Evolutionary conservation across 2,329 filamentous ascomycete species (phyloP).

Genomic region (Daldinia sp.): DNA sequence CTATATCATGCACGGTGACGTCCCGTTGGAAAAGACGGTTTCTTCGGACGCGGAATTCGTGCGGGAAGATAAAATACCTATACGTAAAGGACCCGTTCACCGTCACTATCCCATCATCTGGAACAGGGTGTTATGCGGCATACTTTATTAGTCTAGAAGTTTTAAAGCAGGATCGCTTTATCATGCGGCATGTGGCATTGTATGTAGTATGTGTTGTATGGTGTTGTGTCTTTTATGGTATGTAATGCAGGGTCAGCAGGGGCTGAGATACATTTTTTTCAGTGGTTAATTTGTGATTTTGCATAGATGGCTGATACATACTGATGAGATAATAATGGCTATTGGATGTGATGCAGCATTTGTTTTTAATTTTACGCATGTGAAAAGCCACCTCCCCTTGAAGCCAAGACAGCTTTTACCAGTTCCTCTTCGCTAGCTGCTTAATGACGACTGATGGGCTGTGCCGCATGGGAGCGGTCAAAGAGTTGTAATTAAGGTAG

Average conservation of each 20-base stretch:
- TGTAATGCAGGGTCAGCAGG: slow-evolving; percentile 2
- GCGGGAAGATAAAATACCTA: slow-evolving; percentile 1
- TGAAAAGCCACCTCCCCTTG: slow-evolving; percentile 26
- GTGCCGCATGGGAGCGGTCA: slow-evolving; percentile 14
- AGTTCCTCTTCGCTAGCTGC: slow-evolving; percentile 19
- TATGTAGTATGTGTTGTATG: not conserved
- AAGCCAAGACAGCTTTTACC: slow-evolving; percentile 24
- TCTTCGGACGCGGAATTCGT: slow-evolving; percentile 1
- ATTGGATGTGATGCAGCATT: not conserved
- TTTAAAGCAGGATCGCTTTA: slow-evolving; percentile 24
- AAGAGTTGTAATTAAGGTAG: slow-evolving; percentile 2
- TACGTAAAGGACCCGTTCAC: slow-evolving; percentile 16
- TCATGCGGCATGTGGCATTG: slow-evolving; percentile 12
- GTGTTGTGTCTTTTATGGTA: not conserved
- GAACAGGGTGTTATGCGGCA: slow-evolving; percentile 12
- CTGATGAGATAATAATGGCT: slow-evolving; percentile 23
- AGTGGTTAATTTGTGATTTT: slow-evolving; percentile 18
- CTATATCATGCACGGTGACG: slow-evolving; percentile 39
- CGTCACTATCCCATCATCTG: slow-evolving; percentile 29
- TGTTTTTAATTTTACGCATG: slow-evolving; percentile 20
- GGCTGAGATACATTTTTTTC: slow-evolving; percentile 16
- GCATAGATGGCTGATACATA: slow-evolving; percentile 5
- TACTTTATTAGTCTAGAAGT: slow-evolving; percentile 4
- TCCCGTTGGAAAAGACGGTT: slow-evolving; percentile 9
- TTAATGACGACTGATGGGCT: slow-evolving; percentile 29